Conservation (phyloP, 768 basidiomycete species). For the Astraeus odoratus region DNA sequence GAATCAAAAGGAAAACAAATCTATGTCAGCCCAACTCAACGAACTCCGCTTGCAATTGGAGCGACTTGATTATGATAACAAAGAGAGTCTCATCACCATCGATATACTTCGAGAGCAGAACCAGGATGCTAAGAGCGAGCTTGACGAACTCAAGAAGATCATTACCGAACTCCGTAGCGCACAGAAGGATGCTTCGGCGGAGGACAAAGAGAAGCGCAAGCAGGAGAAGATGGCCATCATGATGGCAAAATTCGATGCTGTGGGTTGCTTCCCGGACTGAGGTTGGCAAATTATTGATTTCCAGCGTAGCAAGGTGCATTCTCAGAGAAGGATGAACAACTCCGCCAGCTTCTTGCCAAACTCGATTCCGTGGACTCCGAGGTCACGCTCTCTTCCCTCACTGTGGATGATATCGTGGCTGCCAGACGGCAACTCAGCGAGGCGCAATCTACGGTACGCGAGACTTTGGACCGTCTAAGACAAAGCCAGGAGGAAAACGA, state of each 20-base stretch:
- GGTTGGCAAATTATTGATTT: constrained; percentile 4
- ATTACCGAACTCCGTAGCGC: constrained; percentile 71
- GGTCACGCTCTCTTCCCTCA: constrained; percentile 46
- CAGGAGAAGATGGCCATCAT: constrained; percentile 99
- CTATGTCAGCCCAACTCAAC: constrained; percentile 88
- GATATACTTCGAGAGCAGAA: constrained; percentile 97
- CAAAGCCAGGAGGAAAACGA: constrained; percentile 93
- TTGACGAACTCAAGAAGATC: constrained; percentile 83
- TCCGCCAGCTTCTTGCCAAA: constrained; percentile 77
- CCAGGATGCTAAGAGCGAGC: constrained; percentile 73
- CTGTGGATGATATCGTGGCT: constrained; percentile 71
- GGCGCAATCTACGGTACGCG: constrained; percentile 76
- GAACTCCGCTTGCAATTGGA: constrained; percentile 90
- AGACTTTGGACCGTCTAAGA: constrained; percentile 83
- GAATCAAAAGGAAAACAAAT: constrained; percentile 74
- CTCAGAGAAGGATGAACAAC: constrained; percentile 92
- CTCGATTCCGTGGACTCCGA: constrained; percentile 75
- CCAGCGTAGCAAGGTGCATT: constrained; percentile 73
- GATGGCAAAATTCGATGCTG: constrained; percentile 99
- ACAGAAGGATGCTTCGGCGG: constrained; percentile 80
- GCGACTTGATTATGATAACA: constrained; percentile 90
- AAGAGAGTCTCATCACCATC: constrained; percentile 86
- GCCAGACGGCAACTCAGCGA: constrained; percentile 86
- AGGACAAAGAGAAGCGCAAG: constrained; percentile 98
- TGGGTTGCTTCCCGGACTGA: constrained; percentile 32